Evolutionary conservation across 805 yeast genomes (phyloP).

Genomic region (Lipomyces starkeyi): DNA sequence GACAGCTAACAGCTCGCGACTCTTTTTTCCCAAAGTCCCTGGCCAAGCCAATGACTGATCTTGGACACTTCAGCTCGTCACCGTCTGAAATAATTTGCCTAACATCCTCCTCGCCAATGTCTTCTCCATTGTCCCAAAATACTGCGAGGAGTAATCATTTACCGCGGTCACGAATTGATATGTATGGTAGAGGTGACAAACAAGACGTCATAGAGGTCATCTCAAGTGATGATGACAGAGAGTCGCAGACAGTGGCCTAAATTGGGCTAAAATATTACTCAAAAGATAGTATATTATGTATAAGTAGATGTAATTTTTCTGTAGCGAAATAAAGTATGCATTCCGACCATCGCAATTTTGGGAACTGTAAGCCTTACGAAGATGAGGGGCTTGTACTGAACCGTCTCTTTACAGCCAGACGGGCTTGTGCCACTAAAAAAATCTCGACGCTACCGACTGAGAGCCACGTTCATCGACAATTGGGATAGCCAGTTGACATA

Average conservation of each 20-base stretch:
- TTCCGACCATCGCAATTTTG: no score
- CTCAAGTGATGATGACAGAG: neutral
- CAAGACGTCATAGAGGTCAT: neutral
- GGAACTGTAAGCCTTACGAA: no score
- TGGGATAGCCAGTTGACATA: neutral
- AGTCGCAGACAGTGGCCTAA: neutral
- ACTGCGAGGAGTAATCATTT: neutral
- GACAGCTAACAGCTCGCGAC: neutral
- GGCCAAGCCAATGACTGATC: neutral
- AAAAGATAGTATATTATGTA: neutral
- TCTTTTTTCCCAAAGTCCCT: neutral
- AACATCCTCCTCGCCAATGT: conserved; percentile 1
- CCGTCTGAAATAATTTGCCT: neutral
- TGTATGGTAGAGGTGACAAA: neutral
- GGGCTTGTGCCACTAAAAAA: neutral
- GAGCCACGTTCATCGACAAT: neutral
- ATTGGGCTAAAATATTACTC: neutral
- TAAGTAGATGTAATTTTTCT: neutral
- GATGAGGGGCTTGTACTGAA: no score
- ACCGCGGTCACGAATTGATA: neutral
- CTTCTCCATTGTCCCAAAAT: neutral
- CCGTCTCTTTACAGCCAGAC: neutral
- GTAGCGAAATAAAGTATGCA: no score
- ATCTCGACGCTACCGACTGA: no score
- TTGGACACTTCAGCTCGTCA: neutral